These are phyloP conservation scores for Colletotrichum kahawae DNA, from an alignment of 2,329 filamentous ascomycete species.

Conservation along the genomic window DNA sequence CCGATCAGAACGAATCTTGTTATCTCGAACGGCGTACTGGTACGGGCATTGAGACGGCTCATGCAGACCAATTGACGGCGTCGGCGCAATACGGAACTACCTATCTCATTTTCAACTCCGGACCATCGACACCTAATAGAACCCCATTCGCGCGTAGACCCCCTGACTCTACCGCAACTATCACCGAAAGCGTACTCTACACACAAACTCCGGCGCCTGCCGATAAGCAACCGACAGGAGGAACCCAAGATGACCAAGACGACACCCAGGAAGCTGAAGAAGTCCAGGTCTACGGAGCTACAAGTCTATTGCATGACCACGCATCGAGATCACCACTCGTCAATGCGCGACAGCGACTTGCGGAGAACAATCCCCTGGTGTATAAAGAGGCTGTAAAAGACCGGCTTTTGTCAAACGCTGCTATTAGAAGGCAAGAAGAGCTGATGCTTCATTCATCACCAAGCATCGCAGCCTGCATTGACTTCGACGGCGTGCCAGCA, in stretches of 20 bases:
- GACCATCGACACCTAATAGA: background rate
- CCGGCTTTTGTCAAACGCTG: background rate
- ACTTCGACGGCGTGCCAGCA: conserved; percentile 27
- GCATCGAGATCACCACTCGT: background rate
- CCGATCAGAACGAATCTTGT: background rate
- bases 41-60: background rate
- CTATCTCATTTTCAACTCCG: background rate
- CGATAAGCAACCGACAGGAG: background rate
- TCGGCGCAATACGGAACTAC: background rate
- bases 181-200: background rate
- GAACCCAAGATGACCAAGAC: background rate
- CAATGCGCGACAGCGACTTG: background rate
- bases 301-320: background rate
- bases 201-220: background rate
- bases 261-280: background rate
- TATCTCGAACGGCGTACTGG: background rate
- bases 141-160: background rate
- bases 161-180: background rate
- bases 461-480: background rate
- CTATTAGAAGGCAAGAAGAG: background rate
- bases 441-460: background rate
- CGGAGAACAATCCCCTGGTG: background rate
- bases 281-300: background rate
- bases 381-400: background rate
- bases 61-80: background rate